Conservation (phyloP, 768 basidiomycete genomes). For the Russula dissimulans region DNA sequence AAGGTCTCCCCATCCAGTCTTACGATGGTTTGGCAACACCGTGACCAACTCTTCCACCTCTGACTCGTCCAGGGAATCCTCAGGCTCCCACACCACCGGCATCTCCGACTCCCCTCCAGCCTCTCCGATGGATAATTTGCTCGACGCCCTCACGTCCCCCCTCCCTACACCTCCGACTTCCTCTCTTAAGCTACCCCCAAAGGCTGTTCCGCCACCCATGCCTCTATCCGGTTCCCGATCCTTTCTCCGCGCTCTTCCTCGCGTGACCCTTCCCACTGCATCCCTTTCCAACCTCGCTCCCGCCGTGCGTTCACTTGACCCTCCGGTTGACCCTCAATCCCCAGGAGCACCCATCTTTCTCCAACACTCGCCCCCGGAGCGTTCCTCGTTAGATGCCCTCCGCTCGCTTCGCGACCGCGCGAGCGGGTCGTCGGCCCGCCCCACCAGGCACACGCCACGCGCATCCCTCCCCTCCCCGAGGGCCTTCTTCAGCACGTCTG, state of each 20-base stretch:
- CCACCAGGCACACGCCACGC: slow-evolving; percentile 19
- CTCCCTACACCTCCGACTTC: slow-evolving; percentile 24
- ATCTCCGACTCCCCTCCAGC: slow-evolving; percentile 7
- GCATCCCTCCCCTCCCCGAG: not conserved
- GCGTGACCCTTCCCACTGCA: slow-evolving; percentile 54
- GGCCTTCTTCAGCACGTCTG: not conserved
- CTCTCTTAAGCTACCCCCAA: slow-evolving; percentile 20
- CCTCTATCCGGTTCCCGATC: slow-evolving; percentile 40
- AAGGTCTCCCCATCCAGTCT: slow-evolving; percentile 25
- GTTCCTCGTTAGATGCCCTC: slow-evolving; percentile 51
- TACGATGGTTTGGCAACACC: slow-evolving; percentile 39
- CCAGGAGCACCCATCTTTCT: slow-evolving; percentile 29
- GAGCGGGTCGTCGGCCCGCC: slow-evolving; percentile 19
- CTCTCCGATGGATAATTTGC: slow-evolving; percentile 27
- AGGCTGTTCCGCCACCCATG: slow-evolving; percentile 28
- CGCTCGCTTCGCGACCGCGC: slow-evolving; percentile 36
- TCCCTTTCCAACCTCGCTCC: slow-evolving; percentile 37
- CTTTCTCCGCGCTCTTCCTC: slow-evolving; percentile 45
- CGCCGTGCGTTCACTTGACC: slow-evolving; percentile 16
- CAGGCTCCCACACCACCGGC: not conserved
- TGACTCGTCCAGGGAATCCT: slow-evolving; percentile 39
- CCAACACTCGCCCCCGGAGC: slow-evolving; percentile 31
- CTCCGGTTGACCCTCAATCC: slow-evolving; percentile 23
- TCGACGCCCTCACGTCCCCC: slow-evolving; percentile 28
- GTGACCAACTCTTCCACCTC: slow-evolving; percentile 25